phyloP scores from a whole-genome alignment of 495 filamentous ascomycete genomes.

The Daldinia loculata region DNA sequence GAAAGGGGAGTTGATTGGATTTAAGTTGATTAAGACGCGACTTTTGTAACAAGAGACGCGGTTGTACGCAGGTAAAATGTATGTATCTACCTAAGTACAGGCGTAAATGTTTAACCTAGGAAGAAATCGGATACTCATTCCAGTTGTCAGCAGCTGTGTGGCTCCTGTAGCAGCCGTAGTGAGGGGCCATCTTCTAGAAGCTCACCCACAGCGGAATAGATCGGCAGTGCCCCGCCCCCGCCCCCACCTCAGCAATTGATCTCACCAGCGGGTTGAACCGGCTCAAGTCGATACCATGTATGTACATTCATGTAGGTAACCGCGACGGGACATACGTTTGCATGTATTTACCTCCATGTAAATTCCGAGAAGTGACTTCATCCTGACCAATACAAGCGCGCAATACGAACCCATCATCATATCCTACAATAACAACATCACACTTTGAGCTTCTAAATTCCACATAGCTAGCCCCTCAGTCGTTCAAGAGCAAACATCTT shows the following conservation, averaged over 20 bases:
- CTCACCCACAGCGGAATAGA: neutral
- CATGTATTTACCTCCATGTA: neutral
- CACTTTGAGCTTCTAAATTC: neutral
- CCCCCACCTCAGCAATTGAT: neutral
- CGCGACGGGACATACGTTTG: neutral
- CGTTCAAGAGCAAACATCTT: neutral
- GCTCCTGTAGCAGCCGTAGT: neutral
- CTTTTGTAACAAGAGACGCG: neutral
- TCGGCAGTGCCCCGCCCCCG: slow-evolving; percentile 31
- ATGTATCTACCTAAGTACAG: neutral
- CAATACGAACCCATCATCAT: neutral
- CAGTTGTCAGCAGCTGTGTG: slow-evolving; percentile 2
- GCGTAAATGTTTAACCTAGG: too few species aligned
- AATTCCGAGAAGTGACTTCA: slow-evolving; percentile 20
- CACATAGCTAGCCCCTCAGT: neutral
- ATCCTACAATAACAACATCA: neutral
- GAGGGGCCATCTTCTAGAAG: neutral
- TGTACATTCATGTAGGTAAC: neutral
- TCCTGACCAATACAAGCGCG: slow-evolving; percentile 20
- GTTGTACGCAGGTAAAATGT: neutral
- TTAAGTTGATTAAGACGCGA: neutral
- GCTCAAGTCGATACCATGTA: slow-evolving; percentile 17
- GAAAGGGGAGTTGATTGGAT: neutral
- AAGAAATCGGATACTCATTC: neutral
- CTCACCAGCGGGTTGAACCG: slow-evolving; percentile 34